Percentiles rank a stretch among this genome's conserved stretches.
phyloP scores from a whole-genome alignment of 2,329 filamentous ascomycete species.

The Ascochyta pisi region DNA sequence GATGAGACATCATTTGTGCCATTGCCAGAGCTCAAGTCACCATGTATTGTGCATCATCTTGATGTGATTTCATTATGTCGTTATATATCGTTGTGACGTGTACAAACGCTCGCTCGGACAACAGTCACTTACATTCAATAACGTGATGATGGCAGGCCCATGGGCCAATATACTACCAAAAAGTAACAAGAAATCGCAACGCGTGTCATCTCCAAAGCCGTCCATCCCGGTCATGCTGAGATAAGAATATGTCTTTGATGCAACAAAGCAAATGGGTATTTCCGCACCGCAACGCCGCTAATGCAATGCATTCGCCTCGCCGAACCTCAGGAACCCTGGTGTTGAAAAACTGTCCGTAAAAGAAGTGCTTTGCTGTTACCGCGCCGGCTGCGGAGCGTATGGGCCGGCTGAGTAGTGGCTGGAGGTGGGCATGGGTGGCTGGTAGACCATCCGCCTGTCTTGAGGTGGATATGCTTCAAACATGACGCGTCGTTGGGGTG shows the following conservation, averaged over 20 bases:
- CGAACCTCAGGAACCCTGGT: conserved; percentile 21
- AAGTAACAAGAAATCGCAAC: not conserved
- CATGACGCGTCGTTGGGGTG: conserved; percentile 45
- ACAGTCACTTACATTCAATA: not conserved
- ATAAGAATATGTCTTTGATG: conserved; percentile 22
- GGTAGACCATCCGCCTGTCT: conserved; percentile 31
- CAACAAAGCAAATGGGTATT: conserved; percentile 41
- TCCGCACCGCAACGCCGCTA: conserved; percentile 37
- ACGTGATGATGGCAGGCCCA: not conserved
- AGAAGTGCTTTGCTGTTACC: conserved; percentile 18
- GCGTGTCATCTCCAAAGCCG: not conserved
- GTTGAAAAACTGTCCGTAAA: conserved; percentile 1
- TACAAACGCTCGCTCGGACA: not conserved
- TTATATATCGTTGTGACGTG: conserved; percentile 4
- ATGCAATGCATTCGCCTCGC: conserved; percentile 43
- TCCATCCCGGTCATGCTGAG: not conserved
- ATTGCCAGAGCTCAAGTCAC: conserved; percentile 1
- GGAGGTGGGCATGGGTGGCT: conserved; percentile 31
- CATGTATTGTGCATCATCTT: not conserved
- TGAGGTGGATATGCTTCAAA: conserved; percentile 42
- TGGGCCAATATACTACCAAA: not conserved
- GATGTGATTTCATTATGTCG: conserved; percentile 7
- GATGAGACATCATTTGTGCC: no score
- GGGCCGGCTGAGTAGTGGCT: conserved; percentile 35
- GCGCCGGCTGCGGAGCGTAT: conserved; percentile 38